These are phyloP conservation scores for Tulasnella sp. DNA, from an alignment of 768 basidiomycete genomes.

Conservation along the genomic window DNA sequence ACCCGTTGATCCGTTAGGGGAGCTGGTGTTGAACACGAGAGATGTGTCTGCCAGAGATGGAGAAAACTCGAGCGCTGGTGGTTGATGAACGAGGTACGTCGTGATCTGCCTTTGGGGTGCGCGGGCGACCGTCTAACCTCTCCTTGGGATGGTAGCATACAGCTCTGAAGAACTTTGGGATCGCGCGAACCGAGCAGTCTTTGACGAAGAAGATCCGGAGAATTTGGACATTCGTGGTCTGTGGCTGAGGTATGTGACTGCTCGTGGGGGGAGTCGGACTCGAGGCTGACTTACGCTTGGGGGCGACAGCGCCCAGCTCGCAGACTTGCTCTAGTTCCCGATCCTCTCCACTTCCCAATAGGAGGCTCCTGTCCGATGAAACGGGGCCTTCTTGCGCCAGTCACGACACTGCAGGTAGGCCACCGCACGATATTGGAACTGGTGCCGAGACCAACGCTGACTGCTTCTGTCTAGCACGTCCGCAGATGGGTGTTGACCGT, in stretches of 20 bases:
- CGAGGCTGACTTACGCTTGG: too few species aligned
- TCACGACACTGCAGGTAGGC: background rate
- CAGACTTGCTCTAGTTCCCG: background rate
- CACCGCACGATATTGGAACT: background rate
- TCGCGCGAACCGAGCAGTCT: too few species aligned
- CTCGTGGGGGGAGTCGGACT: too few species aligned
- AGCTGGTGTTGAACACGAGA: too few species aligned
- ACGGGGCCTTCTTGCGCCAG: background rate
- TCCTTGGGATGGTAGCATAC: background rate
- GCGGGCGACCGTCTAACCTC: background rate
- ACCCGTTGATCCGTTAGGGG: too few species aligned
- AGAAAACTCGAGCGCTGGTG: background rate
- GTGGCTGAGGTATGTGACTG: too few species aligned
- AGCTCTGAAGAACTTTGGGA: background rate
- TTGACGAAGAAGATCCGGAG: too few species aligned
- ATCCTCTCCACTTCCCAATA: background rate
- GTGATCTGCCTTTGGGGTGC: background rate
- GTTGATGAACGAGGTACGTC: background rate
- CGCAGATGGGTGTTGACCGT: background rate
- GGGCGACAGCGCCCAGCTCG: background rate
- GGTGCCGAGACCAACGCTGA: background rate
- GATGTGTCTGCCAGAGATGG: too few species aligned
- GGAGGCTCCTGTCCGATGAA: slow-evolving; percentile 4
- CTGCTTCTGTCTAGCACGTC: background rate
- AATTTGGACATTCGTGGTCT: too few species aligned